Evolutionary conservation across 2,329 filamentous ascomycete genomes (phyloP).

Genomic region (Coniosporium tulheliwenetii): DNA sequence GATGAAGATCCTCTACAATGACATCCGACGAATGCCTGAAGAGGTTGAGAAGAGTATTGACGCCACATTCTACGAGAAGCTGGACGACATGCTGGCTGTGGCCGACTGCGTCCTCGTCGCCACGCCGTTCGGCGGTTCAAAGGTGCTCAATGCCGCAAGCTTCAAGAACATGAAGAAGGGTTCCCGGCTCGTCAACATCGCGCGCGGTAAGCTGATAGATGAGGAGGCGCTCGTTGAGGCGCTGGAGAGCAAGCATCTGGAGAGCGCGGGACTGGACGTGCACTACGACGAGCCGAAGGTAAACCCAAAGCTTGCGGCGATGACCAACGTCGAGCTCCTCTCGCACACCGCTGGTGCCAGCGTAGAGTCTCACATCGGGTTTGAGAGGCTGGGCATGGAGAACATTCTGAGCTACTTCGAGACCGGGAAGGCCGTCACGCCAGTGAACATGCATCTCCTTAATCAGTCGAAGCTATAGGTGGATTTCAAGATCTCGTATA

Average conservation of each 20-base stretch:
- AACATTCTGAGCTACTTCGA: conserved; percentile 47
- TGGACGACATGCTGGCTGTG: conserved; percentile 35
- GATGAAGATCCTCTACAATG: conserved; percentile 51
- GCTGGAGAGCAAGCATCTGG: conserved; percentile 35
- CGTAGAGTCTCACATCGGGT: conserved; percentile 48
- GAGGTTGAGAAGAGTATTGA: conserved; percentile 31
- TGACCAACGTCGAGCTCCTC: conserved; percentile 40
- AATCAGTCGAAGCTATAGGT: conserved; percentile 10
- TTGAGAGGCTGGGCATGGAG: conserved; percentile 50
- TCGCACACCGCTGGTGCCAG: conserved; percentile 54
- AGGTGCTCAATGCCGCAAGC: conserved; percentile 32
- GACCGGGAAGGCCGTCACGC: conserved; percentile 37
- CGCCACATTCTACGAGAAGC: conserved; percentile 34
- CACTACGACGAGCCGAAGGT: conserved; percentile 44
- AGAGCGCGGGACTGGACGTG: conserved; percentile 46
- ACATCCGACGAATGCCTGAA: conserved; percentile 35
- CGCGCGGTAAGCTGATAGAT: conserved; percentile 48
- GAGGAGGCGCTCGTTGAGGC: conserved; percentile 47
- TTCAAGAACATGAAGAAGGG: conserved; percentile 39
- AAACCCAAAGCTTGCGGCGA: conserved; percentile 28
- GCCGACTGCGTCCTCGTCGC: conserved; percentile 49
- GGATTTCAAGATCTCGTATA: too few species aligned
- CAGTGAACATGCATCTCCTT: conserved; percentile 46
- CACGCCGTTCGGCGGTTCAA: conserved; percentile 36
- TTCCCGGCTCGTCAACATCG: conserved; percentile 48